Evolutionary conservation across 768 basidiomycete genomes (phyloP), one percentile per base, ranked within the genome.

Genomic region (Albatrellus ellisii): DNA sequence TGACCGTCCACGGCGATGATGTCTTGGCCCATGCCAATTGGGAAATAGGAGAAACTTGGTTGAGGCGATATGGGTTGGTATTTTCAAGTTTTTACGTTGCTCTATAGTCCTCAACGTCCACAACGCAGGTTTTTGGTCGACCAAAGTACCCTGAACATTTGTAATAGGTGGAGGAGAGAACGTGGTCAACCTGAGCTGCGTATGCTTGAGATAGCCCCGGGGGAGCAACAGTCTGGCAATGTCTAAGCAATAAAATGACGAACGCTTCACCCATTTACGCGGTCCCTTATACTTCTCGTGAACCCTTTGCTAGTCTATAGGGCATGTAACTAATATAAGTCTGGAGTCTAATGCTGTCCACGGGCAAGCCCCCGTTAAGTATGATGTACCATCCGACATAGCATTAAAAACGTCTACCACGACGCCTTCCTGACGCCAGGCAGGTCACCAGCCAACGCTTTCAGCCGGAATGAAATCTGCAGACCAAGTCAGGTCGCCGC

Each of bases 351-450:
- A 31, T 12, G 29, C 29, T 17, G 29, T 17, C 17, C 35, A n/a
- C 21, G 14, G 20, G 21, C 11, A 36, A 4, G 35, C 35, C 11
- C 20, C 11, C n/a, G 17, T 12, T 6, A 36, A 12, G n/a, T 36
- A 15, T 36, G n/a, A 21, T 17, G 35, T n/a, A 22, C 15, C 14
- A 22, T 22, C n/a, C n/a, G n/a, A n/a, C n/a, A n/a, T n/a, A n/a
- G n/a, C n/a, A n/a, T n/a, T n/a, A n/a, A n/a, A n/a, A n/a, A n/a
- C n/a, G n/a, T n/a, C 58, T 68, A 95, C 91, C 92, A 97, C n/a
- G 80, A 85, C 6, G 91, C 88, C 54, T 94, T 91, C 34, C 71
- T 68, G 21, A 97, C 88, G 4, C 92, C 92, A 15, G 86, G 80
- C 22, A 95, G 65, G 52, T 92, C 80, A 4, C 87, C 82, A 26